Evolutionary conservation across 768 basidiomycete genomes (phyloP).

Genomic region (Naganishia kalamii): DNA sequence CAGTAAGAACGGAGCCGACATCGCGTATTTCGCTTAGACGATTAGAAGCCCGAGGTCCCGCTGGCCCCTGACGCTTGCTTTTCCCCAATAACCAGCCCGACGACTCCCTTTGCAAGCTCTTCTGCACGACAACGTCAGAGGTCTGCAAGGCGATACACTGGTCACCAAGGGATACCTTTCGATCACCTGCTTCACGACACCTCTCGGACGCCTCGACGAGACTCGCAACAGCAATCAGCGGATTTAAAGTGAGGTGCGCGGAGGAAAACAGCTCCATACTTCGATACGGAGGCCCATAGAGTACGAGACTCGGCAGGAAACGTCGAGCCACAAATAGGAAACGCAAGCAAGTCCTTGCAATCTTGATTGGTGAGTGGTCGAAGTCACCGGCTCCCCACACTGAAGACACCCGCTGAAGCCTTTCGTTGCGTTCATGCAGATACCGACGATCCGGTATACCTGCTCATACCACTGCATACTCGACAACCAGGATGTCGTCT

Average conservation of each 20-base stretch:
- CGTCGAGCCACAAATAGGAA: background rate
- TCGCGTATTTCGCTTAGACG: background rate
- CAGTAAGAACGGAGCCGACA: background rate
- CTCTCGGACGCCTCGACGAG: no score
- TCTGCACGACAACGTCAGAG: no score
- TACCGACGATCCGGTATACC: background rate
- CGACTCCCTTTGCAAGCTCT: background rate
- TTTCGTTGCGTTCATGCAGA: background rate
- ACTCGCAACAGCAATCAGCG: background rate
- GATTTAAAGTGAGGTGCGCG: background rate
- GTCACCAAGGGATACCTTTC: no score
- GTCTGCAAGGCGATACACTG: no score
- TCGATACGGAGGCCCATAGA: conserved; percentile 2
- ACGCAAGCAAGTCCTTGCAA: no score
- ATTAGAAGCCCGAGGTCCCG: conserved; percentile 4
- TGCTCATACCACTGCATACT: no score
- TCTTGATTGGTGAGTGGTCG: no score
- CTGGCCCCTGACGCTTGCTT: conserved; percentile 1
- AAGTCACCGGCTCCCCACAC: no score
- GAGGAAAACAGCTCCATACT: conserved; percentile 4
- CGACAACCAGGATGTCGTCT: background rate
- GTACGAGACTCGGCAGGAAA: background rate
- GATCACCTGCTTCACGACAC: no score
- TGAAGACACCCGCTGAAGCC: no score
- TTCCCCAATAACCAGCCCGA: background rate